phyloP scores from a whole-genome alignment of 768 basidiomycete species.

The Boletus speciosus region DNA sequence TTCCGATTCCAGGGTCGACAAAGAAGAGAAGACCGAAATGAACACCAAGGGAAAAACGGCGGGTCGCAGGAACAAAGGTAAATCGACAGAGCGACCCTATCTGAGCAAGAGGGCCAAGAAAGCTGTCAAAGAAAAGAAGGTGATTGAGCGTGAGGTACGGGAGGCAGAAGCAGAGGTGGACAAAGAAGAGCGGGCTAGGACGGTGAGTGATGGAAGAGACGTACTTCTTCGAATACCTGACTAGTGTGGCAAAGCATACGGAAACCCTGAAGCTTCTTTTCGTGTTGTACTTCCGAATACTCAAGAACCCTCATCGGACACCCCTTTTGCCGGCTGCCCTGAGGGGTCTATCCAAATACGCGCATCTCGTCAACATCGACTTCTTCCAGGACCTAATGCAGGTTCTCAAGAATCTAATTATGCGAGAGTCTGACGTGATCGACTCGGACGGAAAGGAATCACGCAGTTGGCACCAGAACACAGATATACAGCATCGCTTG shows the following conservation, averaged over 20 bases:
- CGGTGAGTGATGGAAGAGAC: slow-evolving; percentile 49
- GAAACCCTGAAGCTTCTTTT: slow-evolving; percentile 98
- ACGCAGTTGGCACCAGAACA: slow-evolving; percentile 32
- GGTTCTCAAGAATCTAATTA: slow-evolving; percentile 76
- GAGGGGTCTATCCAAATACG: slow-evolving; percentile 88
- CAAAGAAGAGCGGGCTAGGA: slow-evolving; percentile 79
- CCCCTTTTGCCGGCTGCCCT: slow-evolving; percentile 83
- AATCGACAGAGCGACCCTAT: slow-evolving; percentile 62
- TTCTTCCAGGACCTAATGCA: slow-evolving; percentile 95
- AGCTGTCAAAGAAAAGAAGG: slow-evolving; percentile 80
- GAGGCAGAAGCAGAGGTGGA: slow-evolving; percentile 95
- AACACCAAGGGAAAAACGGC: slow-evolving; percentile 39
- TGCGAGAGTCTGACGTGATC: slow-evolving; percentile 43
- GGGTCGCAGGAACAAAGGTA: slow-evolving; percentile 48
- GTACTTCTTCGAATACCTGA: slow-evolving; percentile 12
- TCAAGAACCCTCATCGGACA: slow-evolving; percentile 80
- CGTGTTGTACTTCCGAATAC: slow-evolving; percentile 92
- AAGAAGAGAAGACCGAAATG: slow-evolving; percentile 37
- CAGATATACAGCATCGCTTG: slow-evolving; percentile 56
- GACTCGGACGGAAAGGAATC: slow-evolving; percentile 36
- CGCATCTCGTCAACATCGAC: slow-evolving; percentile 96
- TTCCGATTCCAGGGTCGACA: slow-evolving; percentile 66
- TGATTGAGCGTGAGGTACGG: slow-evolving; percentile 85
- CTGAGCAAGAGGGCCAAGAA: slow-evolving; percentile 92
- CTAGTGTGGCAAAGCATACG: slow-evolving; percentile 66